A percentile compares a stretch with the other conserved stretches of the same genome.
Conservation (phyloP, 2,329 filamentous ascomycete species). For the Penicillium sp. region DNA sequence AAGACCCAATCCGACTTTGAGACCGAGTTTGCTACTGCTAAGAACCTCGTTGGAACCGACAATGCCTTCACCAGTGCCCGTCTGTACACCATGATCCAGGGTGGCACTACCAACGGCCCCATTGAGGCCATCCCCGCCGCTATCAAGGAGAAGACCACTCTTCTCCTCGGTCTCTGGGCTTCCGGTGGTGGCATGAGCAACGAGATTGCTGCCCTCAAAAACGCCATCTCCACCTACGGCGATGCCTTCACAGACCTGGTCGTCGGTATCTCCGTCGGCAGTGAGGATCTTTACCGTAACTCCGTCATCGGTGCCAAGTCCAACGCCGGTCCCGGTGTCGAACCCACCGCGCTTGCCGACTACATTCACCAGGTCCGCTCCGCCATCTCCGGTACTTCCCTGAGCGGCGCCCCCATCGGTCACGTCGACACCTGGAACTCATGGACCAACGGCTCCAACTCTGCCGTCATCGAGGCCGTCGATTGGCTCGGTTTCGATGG, state of each 20-base stretch:
- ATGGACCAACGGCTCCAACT: conserved; percentile 71
- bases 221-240: conserved; percentile 68
- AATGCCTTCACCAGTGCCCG: conserved; percentile 47
- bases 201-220: conserved; percentile 69
- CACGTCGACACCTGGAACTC: conserved; percentile 90
- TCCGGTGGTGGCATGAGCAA: conserved; percentile 70
- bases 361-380: conserved; percentile 70
- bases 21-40: conserved; percentile 47
- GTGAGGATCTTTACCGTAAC: conserved; percentile 80
- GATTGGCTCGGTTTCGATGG: conserved; percentile 84
- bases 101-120: conserved; percentile 60
- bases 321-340: conserved; percentile 60
- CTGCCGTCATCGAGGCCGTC: conserved; percentile 62
- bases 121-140: conserved; percentile 78
- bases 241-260: conserved; percentile 57
- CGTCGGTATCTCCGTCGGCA: conserved; percentile 80
- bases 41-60: conserved; percentile 40
- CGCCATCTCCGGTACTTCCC: conserved; percentile 61
- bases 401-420: conserved; percentile 59
- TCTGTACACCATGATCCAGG: conserved; percentile 62
- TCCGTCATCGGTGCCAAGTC: conserved; percentile 67
- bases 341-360: conserved; percentile 59
- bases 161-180: conserved; percentile 82
- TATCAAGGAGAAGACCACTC: conserved; percentile 71
- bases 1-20: conserved; percentile 46